Conservation (phyloP, 208 protist species). For the Trypanosoma vivax region DNA sequence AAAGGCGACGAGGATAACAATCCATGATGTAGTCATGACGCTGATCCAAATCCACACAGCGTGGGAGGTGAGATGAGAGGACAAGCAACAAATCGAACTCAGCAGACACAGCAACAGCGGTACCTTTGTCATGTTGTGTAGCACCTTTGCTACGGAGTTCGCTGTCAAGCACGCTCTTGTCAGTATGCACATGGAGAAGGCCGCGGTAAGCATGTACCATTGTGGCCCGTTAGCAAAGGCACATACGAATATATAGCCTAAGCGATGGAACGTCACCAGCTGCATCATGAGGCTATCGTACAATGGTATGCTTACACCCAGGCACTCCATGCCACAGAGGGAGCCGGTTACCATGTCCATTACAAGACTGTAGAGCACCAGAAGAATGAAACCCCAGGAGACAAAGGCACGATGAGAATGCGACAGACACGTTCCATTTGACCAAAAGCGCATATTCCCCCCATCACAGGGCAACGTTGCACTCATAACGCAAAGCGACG, state of each 20-base stretch:
- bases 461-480: slow-evolving; percentile 12
- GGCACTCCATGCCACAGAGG: neutral
- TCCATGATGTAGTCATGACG: neutral
- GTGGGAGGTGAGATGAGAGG: neutral
- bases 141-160: slow-evolving; percentile 2
- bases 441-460: slow-evolving; percentile 5
- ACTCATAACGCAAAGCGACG: slow-evolving; percentile 7
- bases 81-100: slow-evolving; percentile 10
- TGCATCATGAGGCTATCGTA: slow-evolving; percentile 19
- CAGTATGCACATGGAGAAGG: neutral
- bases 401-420: slow-evolving; percentile 7
- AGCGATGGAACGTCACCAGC: slow-evolving; percentile 14
- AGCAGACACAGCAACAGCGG: slow-evolving; percentile 7
- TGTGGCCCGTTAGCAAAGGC: neutral
- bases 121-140: slow-evolving; percentile 4
- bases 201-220: slow-evolving; percentile 1
- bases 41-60: slow-evolving; percentile 4
- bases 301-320: neutral
- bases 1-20: neutral
- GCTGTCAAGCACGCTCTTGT: neutral
- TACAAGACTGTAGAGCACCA: slow-evolving; percentile 10
- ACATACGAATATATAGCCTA: slow-evolving; percentile 6
- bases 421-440: neutral
- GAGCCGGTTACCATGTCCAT: slow-evolving; percentile 4
- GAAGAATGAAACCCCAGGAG: neutral